phyloP scores from a whole-genome alignment of 768 basidiomycete species.

The Lentinula sp. region DNA sequence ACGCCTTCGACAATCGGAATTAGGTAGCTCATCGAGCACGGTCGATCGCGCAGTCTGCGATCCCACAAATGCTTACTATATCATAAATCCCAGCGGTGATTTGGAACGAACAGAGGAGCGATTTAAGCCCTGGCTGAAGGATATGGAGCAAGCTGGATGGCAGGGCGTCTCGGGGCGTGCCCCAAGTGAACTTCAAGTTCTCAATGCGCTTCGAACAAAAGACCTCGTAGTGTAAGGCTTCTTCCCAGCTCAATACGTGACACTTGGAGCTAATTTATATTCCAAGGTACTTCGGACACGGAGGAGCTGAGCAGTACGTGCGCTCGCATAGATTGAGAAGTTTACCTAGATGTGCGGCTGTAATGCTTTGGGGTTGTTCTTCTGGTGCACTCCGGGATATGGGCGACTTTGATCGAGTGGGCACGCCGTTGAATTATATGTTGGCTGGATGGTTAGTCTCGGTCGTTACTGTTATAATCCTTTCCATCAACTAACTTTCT shows the following conservation, averaged over 20 bases:
- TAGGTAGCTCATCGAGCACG: conserved; percentile 9
- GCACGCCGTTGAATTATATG: conserved; percentile 95
- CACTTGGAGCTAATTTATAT: conserved; percentile 6
- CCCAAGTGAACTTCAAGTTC: conserved; percentile 81
- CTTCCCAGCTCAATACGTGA: background rate
- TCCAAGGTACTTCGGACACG: conserved; percentile 91
- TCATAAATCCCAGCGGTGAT: conserved; percentile 93
- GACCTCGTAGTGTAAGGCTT: conserved; percentile 86
- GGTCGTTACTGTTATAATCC: background rate
- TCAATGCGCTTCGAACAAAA: conserved; percentile 59
- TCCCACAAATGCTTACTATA: conserved; percentile 66
- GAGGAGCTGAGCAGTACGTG: conserved; percentile 91
- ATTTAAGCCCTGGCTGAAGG: conserved; percentile 73
- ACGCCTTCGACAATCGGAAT: conserved; percentile 29
- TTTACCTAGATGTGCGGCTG: conserved; percentile 80
- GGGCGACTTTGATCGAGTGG: conserved; percentile 90
- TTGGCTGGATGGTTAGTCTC: conserved; percentile 87
- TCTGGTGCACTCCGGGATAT: conserved; percentile 83
- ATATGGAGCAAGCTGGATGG: conserved; percentile 78
- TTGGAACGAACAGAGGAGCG: conserved; percentile 75
- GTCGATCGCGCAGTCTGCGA: conserved; percentile 54
- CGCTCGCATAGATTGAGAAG: conserved; percentile 82
- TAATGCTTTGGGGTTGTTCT: conserved; percentile 99
- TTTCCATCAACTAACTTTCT: background rate
- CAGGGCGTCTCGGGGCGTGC: conserved; percentile 68